Conservation (phyloP, 1,139 yeast species). For the Blastobotrys malaysiensis region DNA sequence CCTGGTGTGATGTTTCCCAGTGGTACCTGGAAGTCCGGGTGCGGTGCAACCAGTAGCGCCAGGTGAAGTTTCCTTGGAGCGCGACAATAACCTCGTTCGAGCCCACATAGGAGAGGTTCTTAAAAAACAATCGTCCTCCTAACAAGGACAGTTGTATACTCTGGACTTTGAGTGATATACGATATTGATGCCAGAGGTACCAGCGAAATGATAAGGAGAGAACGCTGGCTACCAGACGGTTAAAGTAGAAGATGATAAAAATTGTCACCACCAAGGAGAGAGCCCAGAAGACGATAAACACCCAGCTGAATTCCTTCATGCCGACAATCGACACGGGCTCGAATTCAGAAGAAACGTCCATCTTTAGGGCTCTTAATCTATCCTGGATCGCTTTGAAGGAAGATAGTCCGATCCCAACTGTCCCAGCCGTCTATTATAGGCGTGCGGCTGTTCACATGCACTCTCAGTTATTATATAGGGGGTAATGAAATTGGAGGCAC, state of each 20-base stretch:
- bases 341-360: slow-evolving; percentile 19
- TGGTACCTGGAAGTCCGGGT: slow-evolving; percentile 26
- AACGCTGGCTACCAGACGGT: slow-evolving; percentile 62
- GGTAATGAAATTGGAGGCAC: background rate
- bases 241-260: slow-evolving; percentile 68
- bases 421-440: too few relatives aligned
- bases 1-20: slow-evolving; percentile 6
- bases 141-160: slow-evolving; percentile 68
- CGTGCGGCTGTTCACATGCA: slow-evolving; percentile 1
- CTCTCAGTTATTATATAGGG: too few relatives aligned
- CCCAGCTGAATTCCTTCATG: slow-evolving; percentile 58
- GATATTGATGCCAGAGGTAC: slow-evolving; percentile 57
- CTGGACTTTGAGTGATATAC: slow-evolving; percentile 58
- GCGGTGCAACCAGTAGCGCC: slow-evolving; percentile 79
- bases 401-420: background rate
- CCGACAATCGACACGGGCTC: slow-evolving; percentile 27
- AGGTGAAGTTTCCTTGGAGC: slow-evolving; percentile 67
- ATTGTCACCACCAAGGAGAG: slow-evolving; percentile 57
- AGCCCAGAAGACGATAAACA: slow-evolving; percentile 79
- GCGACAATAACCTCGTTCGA: slow-evolving; percentile 65
- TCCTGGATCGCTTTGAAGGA: background rate
- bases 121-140: slow-evolving; percentile 78
- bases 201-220: slow-evolving; percentile 49
- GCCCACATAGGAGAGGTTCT: slow-evolving; percentile 66
- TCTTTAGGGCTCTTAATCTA: slow-evolving; percentile 3